Conservation (phyloP, 306 rosid species). For the Sicyos edulis region DNA sequence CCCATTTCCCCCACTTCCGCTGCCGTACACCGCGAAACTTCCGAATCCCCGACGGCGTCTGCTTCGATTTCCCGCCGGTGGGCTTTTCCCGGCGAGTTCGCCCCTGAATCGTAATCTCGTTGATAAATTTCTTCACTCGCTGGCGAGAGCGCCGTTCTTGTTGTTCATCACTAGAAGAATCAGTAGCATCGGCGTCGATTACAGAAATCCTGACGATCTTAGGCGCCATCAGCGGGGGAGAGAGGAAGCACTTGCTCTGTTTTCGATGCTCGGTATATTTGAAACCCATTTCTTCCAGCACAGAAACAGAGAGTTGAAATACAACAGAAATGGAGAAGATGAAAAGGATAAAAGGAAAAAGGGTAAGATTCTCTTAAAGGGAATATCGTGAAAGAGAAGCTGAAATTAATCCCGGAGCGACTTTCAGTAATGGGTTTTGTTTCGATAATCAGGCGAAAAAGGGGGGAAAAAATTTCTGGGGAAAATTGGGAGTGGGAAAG, state of each 20-base stretch:
- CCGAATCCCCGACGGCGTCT: constrained; percentile 28
- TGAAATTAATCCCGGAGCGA: constrained; percentile 20
- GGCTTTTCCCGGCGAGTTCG: constrained; percentile 24
- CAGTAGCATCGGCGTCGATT: constrained; percentile 71
- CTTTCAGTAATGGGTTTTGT: background rate
- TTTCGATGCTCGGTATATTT: constrained; percentile 46
- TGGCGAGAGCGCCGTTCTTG: constrained; percentile 16
- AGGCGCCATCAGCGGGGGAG: constrained; percentile 27
- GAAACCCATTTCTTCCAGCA: constrained; percentile 7
- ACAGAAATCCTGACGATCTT: constrained; percentile 50
- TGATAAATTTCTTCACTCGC: constrained; percentile 46
- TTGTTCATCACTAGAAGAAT: constrained; percentile 83
- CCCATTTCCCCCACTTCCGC: constrained; percentile 99
- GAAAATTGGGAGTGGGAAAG: background rate
- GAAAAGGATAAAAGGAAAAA: background rate
- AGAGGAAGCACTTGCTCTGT: constrained; percentile 35
- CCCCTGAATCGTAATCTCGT: constrained; percentile 52
- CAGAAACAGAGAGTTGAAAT: constrained; percentile 7
- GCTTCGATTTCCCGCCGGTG: background rate
- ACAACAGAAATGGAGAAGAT: no score
- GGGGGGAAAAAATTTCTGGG: constrained; percentile 2
- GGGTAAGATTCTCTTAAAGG: constrained; percentile 31
- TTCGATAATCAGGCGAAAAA: background rate
- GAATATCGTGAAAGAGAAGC: constrained; percentile 27
- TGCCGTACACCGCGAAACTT: constrained; percentile 89